Base-by-base conservation (phyloP, 495 filamentous ascomycete species). In the Aspergillus panamensis region DNA sequence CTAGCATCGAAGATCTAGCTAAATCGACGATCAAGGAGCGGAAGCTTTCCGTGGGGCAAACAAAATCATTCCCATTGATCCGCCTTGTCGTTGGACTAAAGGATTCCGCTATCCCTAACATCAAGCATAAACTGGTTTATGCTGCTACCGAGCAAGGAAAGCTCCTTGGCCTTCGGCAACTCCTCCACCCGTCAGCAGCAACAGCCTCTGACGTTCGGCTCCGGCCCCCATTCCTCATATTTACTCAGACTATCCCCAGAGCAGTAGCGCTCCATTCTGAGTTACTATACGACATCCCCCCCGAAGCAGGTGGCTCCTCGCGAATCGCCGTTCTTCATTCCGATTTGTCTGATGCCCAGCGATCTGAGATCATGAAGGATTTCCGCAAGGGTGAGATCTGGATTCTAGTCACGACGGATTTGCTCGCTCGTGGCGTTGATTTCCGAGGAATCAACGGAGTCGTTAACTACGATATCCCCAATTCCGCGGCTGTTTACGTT, bases 401-500 rank as follows among this genome's bases (percentile, higher is more conserved):
- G 94, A 85, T 97, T 13, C 80, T 98, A 10, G 89, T 97, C 58
- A 97, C 95, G 0, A 98, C 94, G 0, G 94, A 98, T 66, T 79
- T 97, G 30, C 81, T 97, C 1, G 86, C 91, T 10, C 86, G 94
- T 33, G 94, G 94, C 20, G 82, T 98, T 40, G 94, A 98, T 72
- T 96, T 97, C 73, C 82, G 86, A 13, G 80, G 95, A 25, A 84
- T 98, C 53, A 94, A 96, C 63, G 89, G 92, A 35, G 92, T 98
- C 1, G 85, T 97, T 25, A 98, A 97, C 73, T 98, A 97, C 73
- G 94, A 98, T 68, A 87, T 97, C 47, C 95, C 94, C 1, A 90
- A 84, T 37, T 92, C 90, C 0, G 85, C 87, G 6, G 91, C 92
- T 5, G 84, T 87, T 6, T 98, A 98, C 62, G 87, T 98, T 19